phyloP scores from a whole-genome alignment of 352 stramenopile genomes.

The Plasmopara halstedii region DNA sequence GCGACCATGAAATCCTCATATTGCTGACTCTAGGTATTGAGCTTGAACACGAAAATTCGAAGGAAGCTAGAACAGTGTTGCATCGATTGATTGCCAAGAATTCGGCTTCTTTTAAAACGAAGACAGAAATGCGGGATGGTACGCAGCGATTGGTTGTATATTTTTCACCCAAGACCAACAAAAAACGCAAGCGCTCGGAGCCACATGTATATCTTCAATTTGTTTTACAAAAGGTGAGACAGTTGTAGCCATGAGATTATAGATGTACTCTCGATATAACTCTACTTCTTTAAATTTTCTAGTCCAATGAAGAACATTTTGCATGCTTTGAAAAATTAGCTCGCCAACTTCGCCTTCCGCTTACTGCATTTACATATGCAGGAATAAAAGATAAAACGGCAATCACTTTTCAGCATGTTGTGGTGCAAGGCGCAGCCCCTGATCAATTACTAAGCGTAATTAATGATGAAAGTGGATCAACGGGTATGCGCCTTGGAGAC shows the following conservation, averaged over 20 bases:
- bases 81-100: constrained; percentile 57
- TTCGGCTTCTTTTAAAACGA: constrained; percentile 53
- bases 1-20: too few species aligned
- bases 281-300: too few species aligned
- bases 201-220: constrained; percentile 50
- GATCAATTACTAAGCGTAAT: constrained; percentile 35
- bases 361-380: constrained; percentile 54
- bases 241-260: neutral
- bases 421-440: constrained; percentile 36
- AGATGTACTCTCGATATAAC: too few species aligned
- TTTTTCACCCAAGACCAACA: constrained; percentile 51
- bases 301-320: constrained; percentile 74
- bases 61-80: constrained; percentile 46
- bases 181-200: constrained; percentile 66
- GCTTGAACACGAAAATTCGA: constrained; percentile 51
- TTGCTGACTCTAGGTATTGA: too few species aligned
- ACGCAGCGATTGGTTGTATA: too few species aligned
- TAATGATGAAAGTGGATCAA: too few species aligned
- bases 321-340: constrained; percentile 52
- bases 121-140: constrained; percentile 41
- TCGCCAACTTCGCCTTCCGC: constrained; percentile 29
- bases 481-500: too few species aligned
- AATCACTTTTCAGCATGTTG: constrained; percentile 60
- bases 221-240: constrained; percentile 56
- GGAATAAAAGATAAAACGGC: constrained; percentile 75